Evolutionary conservation across 805 yeast genomes (phyloP), one percentile per base, ranked within the genome.

Genomic region (Pichia nakasei): DNA sequence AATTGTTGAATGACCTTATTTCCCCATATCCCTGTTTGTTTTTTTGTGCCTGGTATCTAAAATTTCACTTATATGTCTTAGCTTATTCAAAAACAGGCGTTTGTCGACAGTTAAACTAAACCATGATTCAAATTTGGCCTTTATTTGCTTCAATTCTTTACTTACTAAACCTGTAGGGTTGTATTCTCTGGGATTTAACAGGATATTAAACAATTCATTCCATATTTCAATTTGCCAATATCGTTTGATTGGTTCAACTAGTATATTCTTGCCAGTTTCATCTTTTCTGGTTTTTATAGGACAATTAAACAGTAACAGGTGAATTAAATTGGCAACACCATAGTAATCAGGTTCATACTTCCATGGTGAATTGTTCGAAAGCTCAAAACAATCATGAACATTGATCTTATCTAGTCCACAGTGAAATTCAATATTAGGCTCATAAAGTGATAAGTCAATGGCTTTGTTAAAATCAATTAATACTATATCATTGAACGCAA

Each of bases 401-500:
- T 74, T 70, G 48, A 80, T 84, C 1, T 78, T 64, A 26, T 70
- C 67, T 80, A 84, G 79, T 50, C 73, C 68, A 18, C 82, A 72
- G 35, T 67, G 61, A 58, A 86, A 88, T 45, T 69, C 65, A 0
- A 73, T 75, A 24, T 68, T 69, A 0, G 56, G 44, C 2, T 72
- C 72, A 44, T 80, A 76, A 35, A 83, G 59, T 0, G 72, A 65
- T 62, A 84, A 60, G 57, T 88, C 96, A 22, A 86, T 73, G 0
- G 91, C 78, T 49, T 89, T 69, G 4, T 94, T 94, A 63, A 84
- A 88, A 61, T 87, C 95, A 50, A 87, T 83, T 37, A 88, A 57
- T 0, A 44, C 37, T 1, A 59, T 11, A 38, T 58, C 63, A 13
- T 46, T 39, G 22, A 46, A 58, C 4, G 51, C 37, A 4, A 53